Base-by-base conservation (phyloP, 352 stramenopile species). In the Pythium brachiatum region DNA sequence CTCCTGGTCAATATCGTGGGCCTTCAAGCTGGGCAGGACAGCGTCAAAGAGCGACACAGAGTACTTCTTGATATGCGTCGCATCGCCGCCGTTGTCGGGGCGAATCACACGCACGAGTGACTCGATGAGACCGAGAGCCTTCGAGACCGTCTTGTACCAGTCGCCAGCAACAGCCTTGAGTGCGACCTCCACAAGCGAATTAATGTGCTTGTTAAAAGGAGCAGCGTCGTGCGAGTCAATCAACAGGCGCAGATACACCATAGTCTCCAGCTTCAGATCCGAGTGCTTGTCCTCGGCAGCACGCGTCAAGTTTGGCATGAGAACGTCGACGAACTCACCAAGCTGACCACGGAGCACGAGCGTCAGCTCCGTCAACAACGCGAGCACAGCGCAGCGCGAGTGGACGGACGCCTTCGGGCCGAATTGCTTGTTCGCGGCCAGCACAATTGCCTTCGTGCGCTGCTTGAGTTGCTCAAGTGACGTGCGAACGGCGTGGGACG, bases 121-220 rank as follows among this genome's bases (percentile, higher is more conserved):
- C 48, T 94, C 83, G 50, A 99, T 90, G n/a, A 98, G 69, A 32
- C 89, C 80, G 54, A 99, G 73, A 3, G 95, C 87, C 71, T 99
- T 98, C 21, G 95, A 89, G 29, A 98, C 97, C 6, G 97, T 96
- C 82, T 99, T 99, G 83, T 99, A 99, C 96, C 97, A 99, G 55
- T 99, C 96, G 52, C 97, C 96, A 52, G 91, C 79, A 1, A 97
- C 94, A 50, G 86, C 93, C 31, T 87, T 76, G 16, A 96, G 90
- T 21, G 98, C 82, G 47, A 97, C 77, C 11, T 82, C 74, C 5
- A 98, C 82, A 2, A 99, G 71, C 11, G 84, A 70, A 23, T 72
- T 50, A 43, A 98, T 69, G 54, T 94, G 84, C 36, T 86, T 74
- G 48, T 85, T 81, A 39, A 99, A 89, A 38, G 88, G 68, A 15